Base-by-base conservation (phyloP, 768 basidiomycete species). In the Boletus reticulatus region DNA sequence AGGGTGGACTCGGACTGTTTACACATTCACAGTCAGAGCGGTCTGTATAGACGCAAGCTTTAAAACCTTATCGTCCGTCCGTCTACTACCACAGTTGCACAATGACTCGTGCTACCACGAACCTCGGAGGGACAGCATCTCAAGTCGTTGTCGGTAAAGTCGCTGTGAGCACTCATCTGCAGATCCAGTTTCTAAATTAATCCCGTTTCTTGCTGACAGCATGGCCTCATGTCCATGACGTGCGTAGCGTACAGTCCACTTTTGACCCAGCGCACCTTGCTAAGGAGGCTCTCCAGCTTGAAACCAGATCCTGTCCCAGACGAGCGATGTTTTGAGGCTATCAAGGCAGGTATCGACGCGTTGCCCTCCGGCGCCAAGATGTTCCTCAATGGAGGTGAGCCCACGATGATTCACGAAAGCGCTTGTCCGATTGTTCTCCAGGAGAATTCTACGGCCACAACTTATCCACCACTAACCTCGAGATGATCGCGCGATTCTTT, bases 141-240 rank as follows among this genome's bases (percentile, higher is more conserved):
- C 53, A 67, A 29, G 27, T 76, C 48, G 62, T 68, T 43, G 72
- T 80, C 39, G 73, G 69, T 2, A 74, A 73, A 60, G 68, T 76
- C 31, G 76, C 68, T 8, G 77, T 79, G 53, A 56, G 74, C 31
- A 22, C 27, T 4, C 11, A 13, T 44, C 27, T 14, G 5, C 13
- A 14, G 19, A 27, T 38, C 22, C 32, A 39, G n/a, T 43, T 27
- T 41, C 34, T 20, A 38, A 4, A 45, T 20, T 22, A 2, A 44
- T 50, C 50, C 37, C 9, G 20, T 11, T 24, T 36, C n/a, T 50
- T 20, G n/a, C 20, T 6, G 22, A 34, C 16, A 69, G 73, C 77
- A 81, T 62, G 84, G 84, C 1, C 70, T 84, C 45, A 82, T 84
- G 82, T 71, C 77, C 64, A 80, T 85, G 76, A 86, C 82, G 72